Evolutionary conservation across 495 filamentous ascomycete genomes (phyloP).

Genomic region (Apiosordaria backusii): DNA sequence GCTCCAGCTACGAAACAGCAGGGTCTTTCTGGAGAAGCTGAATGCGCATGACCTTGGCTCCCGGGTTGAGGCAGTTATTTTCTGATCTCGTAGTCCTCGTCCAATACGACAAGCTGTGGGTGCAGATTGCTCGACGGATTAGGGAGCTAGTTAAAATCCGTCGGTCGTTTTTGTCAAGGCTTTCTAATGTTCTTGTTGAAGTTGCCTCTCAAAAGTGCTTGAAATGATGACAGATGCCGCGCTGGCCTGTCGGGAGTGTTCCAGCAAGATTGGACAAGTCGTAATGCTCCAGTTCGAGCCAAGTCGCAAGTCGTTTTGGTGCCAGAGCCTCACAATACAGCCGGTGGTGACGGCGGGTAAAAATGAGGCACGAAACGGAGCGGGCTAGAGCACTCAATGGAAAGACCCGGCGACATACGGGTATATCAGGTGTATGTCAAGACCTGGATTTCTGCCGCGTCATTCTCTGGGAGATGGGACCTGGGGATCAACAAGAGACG

Average conservation of each 20-base stretch:
- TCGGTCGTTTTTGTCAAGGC: neutral
- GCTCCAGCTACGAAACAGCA: slow-evolving; percentile 14
- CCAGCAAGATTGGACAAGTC: neutral
- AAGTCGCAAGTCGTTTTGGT: slow-evolving; percentile 10
- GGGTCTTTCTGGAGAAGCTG: slow-evolving; percentile 9
- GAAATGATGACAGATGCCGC: neutral
- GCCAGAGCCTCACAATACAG: slow-evolving; percentile 27
- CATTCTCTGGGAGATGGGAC: slow-evolving; percentile 11
- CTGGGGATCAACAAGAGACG: slow-evolving; percentile 11
- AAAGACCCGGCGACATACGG: slow-evolving; percentile 20
- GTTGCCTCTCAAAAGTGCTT: neutral
- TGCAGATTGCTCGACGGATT: neutral
- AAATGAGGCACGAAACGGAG: slow-evolving; percentile 19
- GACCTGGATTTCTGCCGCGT: slow-evolving; percentile 14
- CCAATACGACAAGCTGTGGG: neutral
- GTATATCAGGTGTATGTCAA: slow-evolving; percentile 26
- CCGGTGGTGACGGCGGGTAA: slow-evolving; percentile 20
- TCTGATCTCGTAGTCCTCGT: slow-evolving; percentile 3
- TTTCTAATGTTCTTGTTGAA: neutral
- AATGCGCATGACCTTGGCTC: slow-evolving; percentile 25
- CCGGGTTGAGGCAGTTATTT: slow-evolving; percentile 2
- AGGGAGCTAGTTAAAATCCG: neutral
- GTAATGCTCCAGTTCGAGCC: slow-evolving; percentile 9
- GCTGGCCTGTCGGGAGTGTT: neutral
- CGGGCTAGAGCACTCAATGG: neutral